Evolutionary conservation across 2,329 filamentous ascomycete species (phyloP).

Genomic region (Botrytis paeoniae): DNA sequence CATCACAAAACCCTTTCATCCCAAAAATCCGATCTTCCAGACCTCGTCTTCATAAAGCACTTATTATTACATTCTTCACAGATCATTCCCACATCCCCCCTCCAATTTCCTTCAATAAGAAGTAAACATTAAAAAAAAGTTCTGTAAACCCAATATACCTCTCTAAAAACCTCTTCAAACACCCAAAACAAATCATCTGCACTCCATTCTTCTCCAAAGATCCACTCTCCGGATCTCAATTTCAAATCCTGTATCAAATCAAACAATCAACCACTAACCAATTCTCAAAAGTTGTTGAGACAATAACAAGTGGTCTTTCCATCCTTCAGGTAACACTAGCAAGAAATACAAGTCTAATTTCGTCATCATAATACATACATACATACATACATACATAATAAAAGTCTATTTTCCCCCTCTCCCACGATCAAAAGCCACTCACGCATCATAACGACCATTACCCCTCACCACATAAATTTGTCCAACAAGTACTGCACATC

Average conservation of each 20-base stretch:
- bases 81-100: too few relatives aligned
- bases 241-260: not conserved
- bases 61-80: too few relatives aligned
- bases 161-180: not conserved
- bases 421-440: not conserved
- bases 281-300: not conserved
- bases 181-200: not conserved
- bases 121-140: too few relatives aligned
- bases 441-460: slow-evolving; percentile 9
- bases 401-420: not conserved
- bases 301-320: not conserved
- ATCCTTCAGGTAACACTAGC: not conserved
- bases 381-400: not conserved
- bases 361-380: not conserved
- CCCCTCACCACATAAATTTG: slow-evolving; percentile 59
- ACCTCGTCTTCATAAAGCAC: too few relatives aligned
- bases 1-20: not conserved
- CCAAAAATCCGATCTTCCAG: too few relatives aligned
- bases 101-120: too few relatives aligned
- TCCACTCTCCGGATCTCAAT: not conserved
- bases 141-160: not conserved
- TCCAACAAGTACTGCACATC: slow-evolving; percentile 58
- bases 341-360: not conserved
- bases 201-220: not conserved
- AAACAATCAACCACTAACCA: not conserved